phyloP scores from a whole-genome alignment of 192 early-diverging fungal species.

The Mortierella hygrophila region DNA sequence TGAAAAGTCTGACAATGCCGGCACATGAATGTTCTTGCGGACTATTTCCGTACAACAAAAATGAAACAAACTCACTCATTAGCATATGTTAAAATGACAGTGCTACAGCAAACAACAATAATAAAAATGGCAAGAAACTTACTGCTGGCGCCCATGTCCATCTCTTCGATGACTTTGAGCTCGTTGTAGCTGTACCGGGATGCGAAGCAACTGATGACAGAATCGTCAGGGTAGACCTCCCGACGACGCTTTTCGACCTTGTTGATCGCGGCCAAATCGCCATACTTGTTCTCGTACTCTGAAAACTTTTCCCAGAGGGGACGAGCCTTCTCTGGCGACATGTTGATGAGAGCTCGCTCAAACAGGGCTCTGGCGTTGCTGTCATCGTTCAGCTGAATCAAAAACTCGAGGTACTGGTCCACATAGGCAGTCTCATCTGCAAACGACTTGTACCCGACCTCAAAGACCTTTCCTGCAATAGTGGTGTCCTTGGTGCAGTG shows the following conservation, averaged over 20 bases:
- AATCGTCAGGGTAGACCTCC: conserved; percentile 80
- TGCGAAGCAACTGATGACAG: conserved; percentile 70
- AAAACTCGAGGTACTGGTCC: conserved; percentile 85
- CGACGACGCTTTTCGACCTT: conserved; percentile 84
- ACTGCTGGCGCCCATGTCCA: conserved; percentile 82
- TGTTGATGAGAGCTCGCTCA: conserved; percentile 84
- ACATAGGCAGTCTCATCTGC: conserved; percentile 81
- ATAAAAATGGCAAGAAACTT: conserved; percentile 17
- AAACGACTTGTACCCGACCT: conserved; percentile 87
- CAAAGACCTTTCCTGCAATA: conserved; percentile 92
- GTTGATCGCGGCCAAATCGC: conserved; percentile 80
- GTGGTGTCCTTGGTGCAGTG: conserved; percentile 86
- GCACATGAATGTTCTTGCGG: conserved; percentile 52
- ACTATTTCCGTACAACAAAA: conserved; percentile 10
- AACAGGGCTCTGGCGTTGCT: conserved; percentile 92
- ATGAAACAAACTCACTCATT: neutral
- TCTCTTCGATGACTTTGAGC: conserved; percentile 76
- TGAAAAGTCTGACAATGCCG: conserved; percentile 46
- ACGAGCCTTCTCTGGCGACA: conserved; percentile 75
- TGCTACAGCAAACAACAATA: neutral
- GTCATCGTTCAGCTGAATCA: conserved; percentile 92
- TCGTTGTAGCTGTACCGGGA: conserved; percentile 84
- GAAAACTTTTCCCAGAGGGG: conserved; percentile 88
- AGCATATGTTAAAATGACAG: neutral
- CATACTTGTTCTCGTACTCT: conserved; percentile 89